phyloP scores from a whole-genome alignment of 2,329 filamentous ascomycete species.

The Penicillium occitanis region DNA sequence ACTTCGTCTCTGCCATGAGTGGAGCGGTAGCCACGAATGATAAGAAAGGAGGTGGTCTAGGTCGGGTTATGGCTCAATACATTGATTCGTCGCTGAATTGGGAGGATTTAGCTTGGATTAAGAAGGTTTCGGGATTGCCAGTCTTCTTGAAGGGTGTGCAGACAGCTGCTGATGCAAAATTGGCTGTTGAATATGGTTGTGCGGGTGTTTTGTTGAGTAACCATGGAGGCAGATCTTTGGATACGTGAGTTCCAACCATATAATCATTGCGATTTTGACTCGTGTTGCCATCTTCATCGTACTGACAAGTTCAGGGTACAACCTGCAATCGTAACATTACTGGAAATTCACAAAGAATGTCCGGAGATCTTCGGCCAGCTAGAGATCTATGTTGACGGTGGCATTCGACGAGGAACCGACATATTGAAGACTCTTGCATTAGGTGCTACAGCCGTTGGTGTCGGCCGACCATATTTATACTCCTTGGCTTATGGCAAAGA shows the following conservation, averaged over 20 bases:
- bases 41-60: conserved; percentile 18
- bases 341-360: conserved; percentile 44
- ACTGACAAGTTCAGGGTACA: conserved; percentile 21
- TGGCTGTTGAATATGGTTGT: conserved; percentile 24
- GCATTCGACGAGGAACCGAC: conserved; percentile 17
- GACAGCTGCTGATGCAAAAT: conserved; percentile 10
- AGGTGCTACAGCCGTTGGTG: conserved; percentile 12
- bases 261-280: neutral
- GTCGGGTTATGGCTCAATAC: conserved; percentile 17
- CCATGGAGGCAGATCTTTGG: conserved; percentile 48
- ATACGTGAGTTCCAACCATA: conserved; percentile 32
- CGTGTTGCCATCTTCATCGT: too few relatives aligned
- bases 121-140: conserved; percentile 10
- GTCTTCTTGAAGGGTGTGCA: conserved; percentile 16
- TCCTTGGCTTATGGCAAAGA: conserved; percentile 20
- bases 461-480: conserved; percentile 19
- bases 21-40: conserved; percentile 6
- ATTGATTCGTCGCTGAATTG: conserved; percentile 17
- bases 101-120: conserved; percentile 14
- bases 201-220: conserved; percentile 39
- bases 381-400: conserved; percentile 17
- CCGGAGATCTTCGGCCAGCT: conserved; percentile 30
- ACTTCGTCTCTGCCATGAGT: conserved; percentile 11
- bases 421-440: conserved; percentile 16
- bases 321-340: conserved; percentile 42